Conservation (phyloP, 2,329 filamentous ascomycete genomes). For the Zalaria sp. region DNA sequence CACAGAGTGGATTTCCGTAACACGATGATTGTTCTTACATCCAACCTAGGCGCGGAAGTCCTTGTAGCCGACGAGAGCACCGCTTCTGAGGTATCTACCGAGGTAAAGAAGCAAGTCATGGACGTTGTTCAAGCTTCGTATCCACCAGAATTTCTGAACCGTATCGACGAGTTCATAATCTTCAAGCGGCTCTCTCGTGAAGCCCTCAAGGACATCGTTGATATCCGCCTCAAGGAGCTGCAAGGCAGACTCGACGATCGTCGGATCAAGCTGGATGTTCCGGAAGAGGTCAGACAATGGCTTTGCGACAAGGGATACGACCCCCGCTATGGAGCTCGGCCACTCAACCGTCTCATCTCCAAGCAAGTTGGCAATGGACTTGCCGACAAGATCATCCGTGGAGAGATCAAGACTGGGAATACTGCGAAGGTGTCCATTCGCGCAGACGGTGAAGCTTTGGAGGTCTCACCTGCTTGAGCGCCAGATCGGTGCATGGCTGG, state of each 20-base stretch:
- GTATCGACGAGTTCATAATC: slow-evolving; percentile 92
- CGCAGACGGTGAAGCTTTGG: slow-evolving; percentile 33
- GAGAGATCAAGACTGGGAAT: slow-evolving; percentile 64
- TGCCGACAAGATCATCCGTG: slow-evolving; percentile 84
- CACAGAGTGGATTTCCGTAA: slow-evolving; percentile 96
- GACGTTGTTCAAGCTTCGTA: slow-evolving; percentile 64
- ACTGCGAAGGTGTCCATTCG: slow-evolving; percentile 56
- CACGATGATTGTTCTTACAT: slow-evolving; percentile 91
- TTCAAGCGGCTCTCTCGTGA: slow-evolving; percentile 72
- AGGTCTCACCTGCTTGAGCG: slow-evolving; percentile 9
- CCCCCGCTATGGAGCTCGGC: slow-evolving; percentile 78
- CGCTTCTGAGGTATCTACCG: slow-evolving; percentile 43
- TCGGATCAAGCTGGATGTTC: slow-evolving; percentile 62
- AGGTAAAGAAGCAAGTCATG: slow-evolving; percentile 70
- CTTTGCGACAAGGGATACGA: slow-evolving; percentile 83
- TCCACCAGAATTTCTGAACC: slow-evolving; percentile 89
- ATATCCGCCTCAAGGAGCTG: slow-evolving; percentile 77
- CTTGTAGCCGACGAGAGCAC: slow-evolving; percentile 44
- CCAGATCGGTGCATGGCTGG: neutral
- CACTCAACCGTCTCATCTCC: slow-evolving; percentile 78
- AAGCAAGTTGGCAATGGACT: slow-evolving; percentile 81
- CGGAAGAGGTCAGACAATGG: slow-evolving; percentile 65
- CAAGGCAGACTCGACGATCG: slow-evolving; percentile 73
- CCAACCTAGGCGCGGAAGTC: slow-evolving; percentile 85
- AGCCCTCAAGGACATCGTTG: slow-evolving; percentile 81